Base-by-base conservation (phyloP, 345 rosid genomes). In the Pseudoturritis turrita region DNA sequence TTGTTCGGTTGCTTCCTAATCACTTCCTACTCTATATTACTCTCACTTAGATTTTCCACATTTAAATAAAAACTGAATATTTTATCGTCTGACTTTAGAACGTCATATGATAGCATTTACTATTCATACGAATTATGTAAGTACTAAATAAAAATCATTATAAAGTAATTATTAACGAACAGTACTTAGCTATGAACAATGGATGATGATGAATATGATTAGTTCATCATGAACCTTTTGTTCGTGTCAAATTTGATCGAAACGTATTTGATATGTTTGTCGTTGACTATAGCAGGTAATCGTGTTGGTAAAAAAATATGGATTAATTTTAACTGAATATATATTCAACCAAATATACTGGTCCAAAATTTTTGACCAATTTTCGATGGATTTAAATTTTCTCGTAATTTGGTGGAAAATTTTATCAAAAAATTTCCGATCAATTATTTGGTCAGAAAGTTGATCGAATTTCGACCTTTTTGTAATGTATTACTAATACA, bases 1-100 rank as follows among this genome's bases (percentile, higher is more conserved):
- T 41, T 61, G 63, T 78, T 74, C 31, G 75, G 74, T 65, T 46
- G 71, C 81, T 73, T 77, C 76, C 79, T 49, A 13, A 10, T 43
- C 55, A 59, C 33, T 72, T 69, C 72, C 80, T 77, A 33, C 46
- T 58, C 58, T 26, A 33, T 26, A 33, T 14, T 15, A 39, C 37
- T 58, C 58, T 23, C 44, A 23, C 36, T 53, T 43, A 57, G 39
- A 13, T 36, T 55, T 25, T 33, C 29, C 28, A n/a, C 17, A 61
- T 23, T 13, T 23, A 11, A n/a, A 18, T 37, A 22, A 37, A 70
- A 15, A 15, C 22, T 18, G 43, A 3, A 49, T 21, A 47, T 40
- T 14, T 19, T n/a, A n/a, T n/a, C n/a, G n/a, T n/a, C n/a, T n/a
- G n/a, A n/a, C n/a, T 51, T 53, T 28, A 19, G 44, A 39, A 19